Evolutionary conservation across 2,329 filamentous ascomycete genomes (phyloP), one percentile per base, ranked within the genome.

Genomic region (Thelonectria discophora): DNA sequence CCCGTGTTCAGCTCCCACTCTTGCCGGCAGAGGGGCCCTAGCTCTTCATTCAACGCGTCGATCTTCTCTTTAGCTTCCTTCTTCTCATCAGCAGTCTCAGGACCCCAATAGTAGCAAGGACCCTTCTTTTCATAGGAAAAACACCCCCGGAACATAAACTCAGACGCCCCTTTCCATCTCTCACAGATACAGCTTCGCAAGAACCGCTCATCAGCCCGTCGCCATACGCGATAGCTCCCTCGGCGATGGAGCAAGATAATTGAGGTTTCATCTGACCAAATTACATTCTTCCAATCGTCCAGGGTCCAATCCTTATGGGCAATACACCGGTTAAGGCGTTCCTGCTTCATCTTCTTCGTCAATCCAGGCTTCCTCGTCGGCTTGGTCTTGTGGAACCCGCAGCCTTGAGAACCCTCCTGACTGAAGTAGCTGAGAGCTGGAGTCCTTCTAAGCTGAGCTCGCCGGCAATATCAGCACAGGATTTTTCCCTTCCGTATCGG

Each of bases 81-180:
- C 11, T 57, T 61, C 30, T 65, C 47, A 49, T 59, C 54, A 17
- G 32, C 30, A 49, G 52, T 66, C 47, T 70, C 48, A 53, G 47
- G 58, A 21, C 30, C 24, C 50, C 46, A 70, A 20, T 43, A 66
- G 53, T 70, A 56, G 40, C 18, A 64, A 53, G 51, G 47, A 12
- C 62, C 63, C 54, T 66, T 69, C 21, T 62, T 62, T 50, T 70
- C n/a, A n/a, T 68, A 67, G 5, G 18, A 21, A 52, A 65, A 65
- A 59, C 40, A 54, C 18, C 51, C 58, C 42, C 56, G 67, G 53
- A 70, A 70, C 49, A 70, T 67, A 53, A 66, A 68, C 32, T 68
- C 53, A 37, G 24, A 62, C n/a, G 49, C 48, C 9, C 52, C 63
- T 43, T 69, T 67, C 56, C 47, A 67, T 50, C 52, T 58, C 48